Percentiles rank a stretch among this genome's conserved stretches.
Conservation (phyloP, 1,139 yeast species). For the Geotrichum bryndzae region DNA sequence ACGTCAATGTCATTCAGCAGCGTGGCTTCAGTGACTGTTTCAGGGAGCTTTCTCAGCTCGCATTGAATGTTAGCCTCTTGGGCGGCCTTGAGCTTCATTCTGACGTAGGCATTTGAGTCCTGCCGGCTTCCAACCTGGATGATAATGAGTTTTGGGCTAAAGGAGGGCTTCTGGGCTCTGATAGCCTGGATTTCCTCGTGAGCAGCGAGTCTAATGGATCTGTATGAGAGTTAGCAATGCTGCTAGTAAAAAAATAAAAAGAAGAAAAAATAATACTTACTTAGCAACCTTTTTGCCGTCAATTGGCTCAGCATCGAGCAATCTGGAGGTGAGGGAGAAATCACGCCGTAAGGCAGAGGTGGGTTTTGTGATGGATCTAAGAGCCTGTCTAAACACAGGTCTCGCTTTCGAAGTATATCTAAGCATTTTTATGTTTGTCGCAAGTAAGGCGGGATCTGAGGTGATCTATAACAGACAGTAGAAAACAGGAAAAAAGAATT, state of each 20-base stretch:
- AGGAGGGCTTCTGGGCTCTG: conserved; percentile 49
- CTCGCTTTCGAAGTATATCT: conserved; percentile 7
- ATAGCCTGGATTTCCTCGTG: conserved; percentile 43
- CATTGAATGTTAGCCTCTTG: conserved; percentile 36
- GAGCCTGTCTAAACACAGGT: conserved; percentile 3
- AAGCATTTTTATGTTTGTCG: conserved; percentile 3
- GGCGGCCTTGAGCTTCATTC: conserved; percentile 92
- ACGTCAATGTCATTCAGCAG: conserved; percentile 52
- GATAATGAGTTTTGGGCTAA: conserved; percentile 73
- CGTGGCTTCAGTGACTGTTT: conserved; percentile 35
- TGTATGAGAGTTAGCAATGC: conserved; percentile 10
- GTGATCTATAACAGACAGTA: neutral
- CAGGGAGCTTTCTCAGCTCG: conserved; percentile 33
- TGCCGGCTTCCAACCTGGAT: conserved; percentile 88
- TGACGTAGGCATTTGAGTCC: conserved; percentile 86
- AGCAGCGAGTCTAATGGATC: conserved; percentile 26
- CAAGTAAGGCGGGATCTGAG: neutral
- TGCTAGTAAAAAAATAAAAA: neutral
- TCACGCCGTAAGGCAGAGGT: conserved; percentile 10
- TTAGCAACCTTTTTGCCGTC: conserved; percentile 72
- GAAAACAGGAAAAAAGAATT: neutral
- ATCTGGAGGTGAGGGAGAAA: conserved; percentile 14
- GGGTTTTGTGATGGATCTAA: conserved; percentile 1
- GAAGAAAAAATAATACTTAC: conserved; percentile 20
- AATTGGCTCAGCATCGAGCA: conserved; percentile 39